Evolutionary conservation across 345 rosid species (phyloP).

Genomic region (Sisymbrium altissimum): DNA sequence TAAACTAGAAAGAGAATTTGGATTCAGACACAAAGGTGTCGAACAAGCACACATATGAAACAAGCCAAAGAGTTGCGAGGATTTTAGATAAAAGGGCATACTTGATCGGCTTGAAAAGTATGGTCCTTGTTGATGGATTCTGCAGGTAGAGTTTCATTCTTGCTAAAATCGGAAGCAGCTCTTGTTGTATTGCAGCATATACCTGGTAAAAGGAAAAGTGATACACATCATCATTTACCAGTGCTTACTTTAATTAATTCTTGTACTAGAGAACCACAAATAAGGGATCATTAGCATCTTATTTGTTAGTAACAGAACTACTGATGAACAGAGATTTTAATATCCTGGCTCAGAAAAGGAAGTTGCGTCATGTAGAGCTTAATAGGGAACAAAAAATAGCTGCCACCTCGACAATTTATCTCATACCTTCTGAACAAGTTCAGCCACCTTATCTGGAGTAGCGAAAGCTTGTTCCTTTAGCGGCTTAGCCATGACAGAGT

Average conservation of each 20-base stretch:
- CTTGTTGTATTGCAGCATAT: slow-evolving; percentile 62
- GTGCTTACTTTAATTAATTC: not conserved
- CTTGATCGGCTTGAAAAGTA: slow-evolving; percentile 95
- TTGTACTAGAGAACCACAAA: slow-evolving; percentile 1
- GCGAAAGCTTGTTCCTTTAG: slow-evolving; percentile 97
- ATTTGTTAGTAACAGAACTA: not conserved
- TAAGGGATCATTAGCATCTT: slow-evolving; percentile 9
- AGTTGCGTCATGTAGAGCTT: slow-evolving; percentile 21
- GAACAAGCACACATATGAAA: not conserved
- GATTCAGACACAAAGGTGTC: not conserved
- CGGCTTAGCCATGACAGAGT: slow-evolving; percentile 73
- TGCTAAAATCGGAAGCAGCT: slow-evolving; percentile 62
- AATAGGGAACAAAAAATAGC: slow-evolving; percentile 2
- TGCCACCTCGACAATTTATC: not conserved
- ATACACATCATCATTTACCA: not conserved
- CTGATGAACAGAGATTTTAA: not conserved
- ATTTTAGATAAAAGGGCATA: slow-evolving; percentile 34
- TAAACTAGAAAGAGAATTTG: slow-evolving; percentile 13
- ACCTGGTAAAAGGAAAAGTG: slow-evolving; percentile 48
- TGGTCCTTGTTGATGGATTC: slow-evolving; percentile 75
- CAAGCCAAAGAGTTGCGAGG: not conserved
- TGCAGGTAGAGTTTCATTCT: slow-evolving; percentile 94
- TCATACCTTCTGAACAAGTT: slow-evolving; percentile 86
- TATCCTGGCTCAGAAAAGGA: not conserved
- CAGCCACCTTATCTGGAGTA: slow-evolving; percentile 91